Base-by-base conservation (phyloP, 164 flowering plant genomes). In the Vitis amurensis region DNA sequence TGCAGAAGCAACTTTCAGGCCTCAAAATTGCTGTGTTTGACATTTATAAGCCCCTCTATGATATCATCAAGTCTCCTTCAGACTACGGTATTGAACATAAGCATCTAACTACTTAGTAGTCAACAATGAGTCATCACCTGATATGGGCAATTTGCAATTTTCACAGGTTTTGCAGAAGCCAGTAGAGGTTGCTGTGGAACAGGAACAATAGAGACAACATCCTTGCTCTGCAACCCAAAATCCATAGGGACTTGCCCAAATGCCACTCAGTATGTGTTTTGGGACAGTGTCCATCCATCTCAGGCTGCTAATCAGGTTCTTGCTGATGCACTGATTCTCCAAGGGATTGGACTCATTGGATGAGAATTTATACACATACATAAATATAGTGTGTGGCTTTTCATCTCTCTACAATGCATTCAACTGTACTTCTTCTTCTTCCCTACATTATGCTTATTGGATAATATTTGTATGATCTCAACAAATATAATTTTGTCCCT, bases 271-370 rank as follows among this genome's bases (percentile, higher is more conserved):
- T 93, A 88, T 61, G 97, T 93, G 70, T 95, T 95, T 72, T 95
- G 89, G 88, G 99, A 95, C 82, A 82, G 86, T 64, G 98, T 95
- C 30, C 99, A 95, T 76, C 99, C 98, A 17, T 88, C 97, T 63
- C 80, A 93, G 65, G 97, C 95, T 27, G 90, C 99, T 15, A 93
- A 96, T 69, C 88, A 86, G 69, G 76, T 90, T 67, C 90, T 96
- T 19, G 93, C 98, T 1, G 91, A 91, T 73, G 23, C 89, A 19
- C 78, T 95, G 76, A 60, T 95, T 51, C 0, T 57, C n/a, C 84
- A 86, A 68, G 99, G 99, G 68, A 73, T 95, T 63, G 17, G 75
- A 50, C 93, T 95, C 52, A 79, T 91, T 13, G 69, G 81, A 58
- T 84, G 68, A 74, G 29, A 44, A 59, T 48, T 29, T 53, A 17